Evolutionary conservation across 108 stramenopile species (phyloP).

Genomic region (Cyclotella kingstonii): DNA sequence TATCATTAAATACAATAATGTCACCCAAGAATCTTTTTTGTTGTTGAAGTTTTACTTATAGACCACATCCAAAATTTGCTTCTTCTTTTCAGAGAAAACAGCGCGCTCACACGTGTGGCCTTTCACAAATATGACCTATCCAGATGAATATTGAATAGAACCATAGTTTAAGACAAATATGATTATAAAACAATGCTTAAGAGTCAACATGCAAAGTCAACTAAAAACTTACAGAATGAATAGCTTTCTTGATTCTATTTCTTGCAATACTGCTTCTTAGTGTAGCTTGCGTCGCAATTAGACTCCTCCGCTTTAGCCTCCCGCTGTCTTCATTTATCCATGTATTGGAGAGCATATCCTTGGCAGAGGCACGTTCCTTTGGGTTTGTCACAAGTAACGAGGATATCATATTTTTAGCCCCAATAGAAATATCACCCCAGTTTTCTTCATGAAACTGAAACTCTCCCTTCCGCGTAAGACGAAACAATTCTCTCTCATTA

Average conservation of each 20-base stretch:
- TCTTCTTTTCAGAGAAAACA: constrained; percentile 31
- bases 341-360: constrained; percentile 49
- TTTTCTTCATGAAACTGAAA: constrained; percentile 75
- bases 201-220: not conserved
- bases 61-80: constrained; percentile 1
- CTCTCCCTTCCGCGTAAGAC: constrained; percentile 49
- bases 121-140: constrained; percentile 14
- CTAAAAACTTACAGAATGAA: constrained; percentile 28
- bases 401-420: constrained; percentile 81
- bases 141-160: not conserved
- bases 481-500: constrained; percentile 52
- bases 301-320: constrained; percentile 21
- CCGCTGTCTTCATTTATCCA: constrained; percentile 45
- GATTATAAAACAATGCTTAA: not conserved
- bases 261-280: constrained; percentile 47
- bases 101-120: constrained; percentile 12
- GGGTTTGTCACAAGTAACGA: constrained; percentile 64
- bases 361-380: constrained; percentile 49
- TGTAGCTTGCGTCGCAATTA: constrained; percentile 17
- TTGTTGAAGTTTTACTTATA: not conserved
- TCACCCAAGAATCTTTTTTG: not conserved
- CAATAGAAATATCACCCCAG: constrained; percentile 71
- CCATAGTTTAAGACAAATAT: not conserved
- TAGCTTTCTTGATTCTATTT: constrained; percentile 44
- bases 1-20: not conserved